Evolutionary conservation across 495 filamentous ascomycete species (phyloP), one percentile per base, ranked within the genome.

Genomic region (Podospora anserina): DNA sequence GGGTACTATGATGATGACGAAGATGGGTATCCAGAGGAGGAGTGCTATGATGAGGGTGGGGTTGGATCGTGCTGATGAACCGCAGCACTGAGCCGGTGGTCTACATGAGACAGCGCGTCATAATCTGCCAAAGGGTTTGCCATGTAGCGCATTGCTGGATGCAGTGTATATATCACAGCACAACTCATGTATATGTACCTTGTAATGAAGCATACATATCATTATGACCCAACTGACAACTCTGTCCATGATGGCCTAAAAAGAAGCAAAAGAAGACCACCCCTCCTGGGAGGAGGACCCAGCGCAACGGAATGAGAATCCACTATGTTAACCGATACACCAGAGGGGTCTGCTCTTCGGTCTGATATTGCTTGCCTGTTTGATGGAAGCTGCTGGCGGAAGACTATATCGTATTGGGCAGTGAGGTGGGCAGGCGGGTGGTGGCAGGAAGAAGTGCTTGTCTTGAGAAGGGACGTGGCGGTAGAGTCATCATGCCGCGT

Each of bases 11-110:
- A 66, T 26, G 68, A 65, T 19, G 69, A 65, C 18, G 69, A 59
- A 23, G 68, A 32, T 32, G 30, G 62, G 44, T 66, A 73, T 16
- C 68, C 11, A 13, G 70, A 63, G 18, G 30, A 49, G 34, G 61
- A 32, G 15, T 63, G 53, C 15, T 39, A 72, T 61, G 68, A 74
- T 5, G 66, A 68, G 11, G 68, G 71, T 27, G 63, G 61, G 4
- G 69, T 68, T 68, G 15, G 68, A 71, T 18, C 61, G 56, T 15
- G 70, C 68, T 6, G 74, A 73, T 1, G 76, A 69, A n/a, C 56
- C 1, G 19, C 56, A 59, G 26, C 15, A 13, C 19, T 20, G 56
- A 27, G 56, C 7, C 7, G 56, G 15, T 13, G 15, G 39, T 49
- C 39, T 49, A 6, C 9, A 49, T 49, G 39, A 16, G 39, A 16